A percentile compares a stretch with the other conserved stretches of the same genome.
phyloP scores from a whole-genome alignment of 257 asterid species.

The Echites panduratus region DNA sequence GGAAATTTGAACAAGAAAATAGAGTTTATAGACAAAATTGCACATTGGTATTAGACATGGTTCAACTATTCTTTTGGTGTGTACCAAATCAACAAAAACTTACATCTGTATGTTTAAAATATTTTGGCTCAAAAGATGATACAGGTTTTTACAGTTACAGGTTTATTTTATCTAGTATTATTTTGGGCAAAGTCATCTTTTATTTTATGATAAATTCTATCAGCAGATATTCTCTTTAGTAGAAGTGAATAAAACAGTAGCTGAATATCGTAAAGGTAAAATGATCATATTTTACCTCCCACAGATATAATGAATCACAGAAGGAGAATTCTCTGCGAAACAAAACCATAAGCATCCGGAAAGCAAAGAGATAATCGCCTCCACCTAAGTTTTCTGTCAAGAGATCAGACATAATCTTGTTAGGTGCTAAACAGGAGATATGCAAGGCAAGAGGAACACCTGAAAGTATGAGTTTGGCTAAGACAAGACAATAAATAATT shows the following conservation, averaged over 20 bases:
- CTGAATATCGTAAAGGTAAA: not conserved
- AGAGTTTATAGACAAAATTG: not conserved
- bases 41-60: not conserved
- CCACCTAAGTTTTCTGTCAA: slow-evolving; percentile 77
- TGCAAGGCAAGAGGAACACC: not conserved
- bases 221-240: not conserved
- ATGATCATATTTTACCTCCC: slow-evolving; percentile 61
- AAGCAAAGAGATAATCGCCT: slow-evolving; percentile 87
- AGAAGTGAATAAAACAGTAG: too few species aligned
- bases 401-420: slow-evolving; percentile 18
- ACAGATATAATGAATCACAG: slow-evolving; percentile 79
- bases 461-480: too few species aligned
- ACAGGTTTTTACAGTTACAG: not conserved
- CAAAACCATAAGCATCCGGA: slow-evolving; percentile 94
- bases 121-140: not conserved
- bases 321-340: slow-evolving; percentile 95
- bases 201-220: not conserved
- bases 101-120: not conserved
- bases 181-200: not conserved
- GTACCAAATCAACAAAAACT: not conserved
- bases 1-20: too few species aligned
- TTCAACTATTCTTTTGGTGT: not conserved
- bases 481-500: not conserved
- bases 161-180: not conserved
- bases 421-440: not conserved